Evolutionary conservation across 192 early-diverging fungal genomes (phyloP), one percentile per base, ranked within the genome.

Genomic region (Chytriomyces sp.): DNA sequence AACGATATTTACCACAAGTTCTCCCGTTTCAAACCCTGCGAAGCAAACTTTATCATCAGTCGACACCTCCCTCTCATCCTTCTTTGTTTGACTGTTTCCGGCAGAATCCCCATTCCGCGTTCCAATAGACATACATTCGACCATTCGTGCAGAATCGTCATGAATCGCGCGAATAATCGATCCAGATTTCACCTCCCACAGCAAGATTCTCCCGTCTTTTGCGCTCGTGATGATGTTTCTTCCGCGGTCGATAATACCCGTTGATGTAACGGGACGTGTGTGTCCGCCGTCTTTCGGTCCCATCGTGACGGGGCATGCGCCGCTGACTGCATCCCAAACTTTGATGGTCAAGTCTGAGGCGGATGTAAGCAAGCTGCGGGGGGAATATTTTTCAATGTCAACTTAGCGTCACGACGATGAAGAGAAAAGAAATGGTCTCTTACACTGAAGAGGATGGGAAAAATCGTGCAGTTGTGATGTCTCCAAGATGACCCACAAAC

Each of bases 391-490:
- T 35, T 35, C 35, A 1, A 35, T 35, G 35, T 35, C 35, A n/a
- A n/a, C 18, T 53, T 8, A 53, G 50, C 50, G 50, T 8, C 9
- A 53, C 8, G 50, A 53, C 9, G 50, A 53, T 53, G 50, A 8
- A 18, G 18, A 18, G 18, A 8, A 8, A 53, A 53, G 50, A 53
- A 53, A 9, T 44, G 61, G 28, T 0, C 28, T 18, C 59, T 26
- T 62, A 73, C 71, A 73, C 71, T 62, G 57, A 44, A 7, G 71
- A 73, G 18, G 71, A 73, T 0, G 71, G 71, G 62, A 73, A 73
- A 26, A 73, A 73, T 43, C 49, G 44, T 7, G 59, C 71, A n/a
- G 71, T 73, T n/a, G 71, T 62, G 20, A 73, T 60, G 45, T 73
- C 71, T 9, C 71, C 71, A 23, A 61, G 6, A 45, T 73, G 71